These are phyloP conservation scores for Eutrema japonicum DNA, from an alignment of 345 rosid genomes.

Conservation along the genomic window DNA sequence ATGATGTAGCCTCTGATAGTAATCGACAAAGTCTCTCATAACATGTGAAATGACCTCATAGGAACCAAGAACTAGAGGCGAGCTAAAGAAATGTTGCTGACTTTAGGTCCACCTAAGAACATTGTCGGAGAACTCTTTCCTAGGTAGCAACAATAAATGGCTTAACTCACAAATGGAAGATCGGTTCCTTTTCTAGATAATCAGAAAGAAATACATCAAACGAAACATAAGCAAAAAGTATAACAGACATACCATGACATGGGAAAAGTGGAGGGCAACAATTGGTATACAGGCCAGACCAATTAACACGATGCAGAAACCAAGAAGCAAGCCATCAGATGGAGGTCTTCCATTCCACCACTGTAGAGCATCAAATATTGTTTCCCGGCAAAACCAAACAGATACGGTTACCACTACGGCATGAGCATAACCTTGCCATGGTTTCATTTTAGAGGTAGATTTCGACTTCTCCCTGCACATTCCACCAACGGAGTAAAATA, in stretches of 20 bases:
- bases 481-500: conserved; percentile 35
- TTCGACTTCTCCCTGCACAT: conserved; percentile 78
- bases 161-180: conserved; percentile 2
- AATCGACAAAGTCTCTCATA: conserved; percentile 25
- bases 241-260: conserved; percentile 71
- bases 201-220: conserved; percentile 8
- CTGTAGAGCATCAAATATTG: conserved; percentile 92
- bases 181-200: neutral
- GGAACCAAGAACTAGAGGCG: conserved; percentile 17
- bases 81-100: conserved; percentile 7
- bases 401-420: conserved; percentile 79
- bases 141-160: conserved; percentile 20
- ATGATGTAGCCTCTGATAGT: conserved; percentile 22
- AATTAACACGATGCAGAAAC: conserved; percentile 75
- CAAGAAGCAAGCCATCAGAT: conserved; percentile 93
- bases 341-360: conserved; percentile 98
- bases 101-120: conserved; percentile 8
- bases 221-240: neutral
- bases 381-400: conserved; percentile 96
- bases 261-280: conserved; percentile 90
- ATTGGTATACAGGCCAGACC: conserved; percentile 94
- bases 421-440: conserved; percentile 97
- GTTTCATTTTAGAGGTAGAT: conserved; percentile 87
- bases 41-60: conserved; percentile 20
- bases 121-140: conserved; percentile 5